These are phyloP conservation scores for Didymella arachidicola DNA, from an alignment of 2,329 filamentous ascomycete species.

Conservation along the genomic window DNA sequence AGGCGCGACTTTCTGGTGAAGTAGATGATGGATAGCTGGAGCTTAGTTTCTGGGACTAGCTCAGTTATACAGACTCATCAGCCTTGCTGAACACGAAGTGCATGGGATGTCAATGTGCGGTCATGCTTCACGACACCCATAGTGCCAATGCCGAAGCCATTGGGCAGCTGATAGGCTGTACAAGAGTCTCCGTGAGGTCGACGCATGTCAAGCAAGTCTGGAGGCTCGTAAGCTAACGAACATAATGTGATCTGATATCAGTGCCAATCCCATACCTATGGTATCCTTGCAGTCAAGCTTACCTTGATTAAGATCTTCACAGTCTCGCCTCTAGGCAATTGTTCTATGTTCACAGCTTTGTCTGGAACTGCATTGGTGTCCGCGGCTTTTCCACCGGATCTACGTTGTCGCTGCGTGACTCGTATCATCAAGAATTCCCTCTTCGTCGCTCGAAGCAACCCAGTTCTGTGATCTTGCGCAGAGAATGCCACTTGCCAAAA, in stretches of 20 bases:
- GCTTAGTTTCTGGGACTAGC: background rate
- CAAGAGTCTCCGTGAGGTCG: constrained; percentile 62
- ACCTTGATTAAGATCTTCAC: background rate
- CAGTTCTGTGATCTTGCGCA: background rate
- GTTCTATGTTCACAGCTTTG: background rate
- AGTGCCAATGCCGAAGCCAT: background rate
- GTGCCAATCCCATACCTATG: constrained; percentile 1
- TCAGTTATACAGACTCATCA: constrained; percentile 3
- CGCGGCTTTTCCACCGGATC: constrained; percentile 4
- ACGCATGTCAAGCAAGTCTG: background rate
- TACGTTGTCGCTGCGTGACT: background rate
- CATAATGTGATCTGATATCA: background rate
- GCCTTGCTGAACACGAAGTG: background rate
- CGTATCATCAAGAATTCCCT: background rate
- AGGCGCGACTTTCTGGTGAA: background rate
- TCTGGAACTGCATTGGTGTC: background rate
- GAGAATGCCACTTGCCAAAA: background rate
- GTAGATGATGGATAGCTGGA: background rate
- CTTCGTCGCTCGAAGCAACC: background rate
- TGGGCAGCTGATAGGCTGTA: constrained; percentile 66
- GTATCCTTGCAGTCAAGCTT: background rate
- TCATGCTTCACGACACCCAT: constrained; percentile 7
- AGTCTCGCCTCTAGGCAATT: background rate
- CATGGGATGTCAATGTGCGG: background rate
- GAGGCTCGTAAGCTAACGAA: background rate